Base-by-base conservation (phyloP, 2,329 filamentous ascomycete species). In the Arachnopeziza araneosa region DNA sequence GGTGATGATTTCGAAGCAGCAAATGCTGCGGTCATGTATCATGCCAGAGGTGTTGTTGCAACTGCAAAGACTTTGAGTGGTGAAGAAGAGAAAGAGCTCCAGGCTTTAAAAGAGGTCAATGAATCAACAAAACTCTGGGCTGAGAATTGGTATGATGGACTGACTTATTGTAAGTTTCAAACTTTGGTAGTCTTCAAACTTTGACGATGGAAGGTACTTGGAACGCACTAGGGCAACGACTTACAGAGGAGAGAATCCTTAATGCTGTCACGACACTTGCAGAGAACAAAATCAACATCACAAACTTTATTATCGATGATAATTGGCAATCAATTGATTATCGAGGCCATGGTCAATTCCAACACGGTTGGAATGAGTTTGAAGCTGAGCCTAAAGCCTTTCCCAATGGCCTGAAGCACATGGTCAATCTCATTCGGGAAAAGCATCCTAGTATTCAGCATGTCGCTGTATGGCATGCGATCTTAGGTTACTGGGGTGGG, bases 301-400 rank as follows among this genome's bases (percentile, higher is more conserved):
- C 86, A 0, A 96, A 87, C 69, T 79, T 99, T 1, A 96, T 98
- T 63, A 96, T 99, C 63, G 95, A 99, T 68, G 95, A 99, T 71
- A 96, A 96, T 68, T 99, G 95, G 95, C 93, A 96, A 74, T 84
- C 88, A 9, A 80, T 96, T 53, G 84, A 83, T 64, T 75, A 79
- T 30, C 67, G 71, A 24, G 79, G 79, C 0, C 70, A 78, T 4
- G 77, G 78, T 21, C 80, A 84, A 63, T 84, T 82, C 63, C 80
- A 83, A 55, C 75, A 82, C 59, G 82, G 86, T 24, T 96, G 90
- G 91, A 83, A 84, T 10, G 83, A 88, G 8, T 98, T 99, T 64
- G 93, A 98, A 71, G 95, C 93, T 0, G 90, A 96, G 60, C 81
- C 84, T 12, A 79, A 82, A 24, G 85, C 86, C 0, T 99, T 99